A percentile compares a stretch with the other conserved stretches of the same genome.
phyloP scores from a whole-genome alignment of 495 filamentous ascomycete species.

The Neurospora intermedia region DNA sequence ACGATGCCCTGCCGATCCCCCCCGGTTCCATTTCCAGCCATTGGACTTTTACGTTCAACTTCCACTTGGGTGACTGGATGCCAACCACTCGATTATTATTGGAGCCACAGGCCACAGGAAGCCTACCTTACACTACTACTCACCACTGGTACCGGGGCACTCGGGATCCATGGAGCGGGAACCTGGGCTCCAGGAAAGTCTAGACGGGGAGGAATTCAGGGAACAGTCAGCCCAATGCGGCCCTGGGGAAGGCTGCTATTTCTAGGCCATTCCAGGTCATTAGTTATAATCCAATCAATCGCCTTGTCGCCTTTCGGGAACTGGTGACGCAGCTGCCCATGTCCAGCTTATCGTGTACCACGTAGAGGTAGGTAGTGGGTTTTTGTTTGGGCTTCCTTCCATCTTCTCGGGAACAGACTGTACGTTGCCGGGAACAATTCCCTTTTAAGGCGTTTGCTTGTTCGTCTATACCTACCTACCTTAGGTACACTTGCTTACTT shows the following conservation, averaged over 20 bases:
- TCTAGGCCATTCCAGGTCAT: neutral
- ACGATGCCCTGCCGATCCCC: neutral
- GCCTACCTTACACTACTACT: neutral
- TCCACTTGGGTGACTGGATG: too few species aligned
- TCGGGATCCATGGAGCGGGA: neutral
- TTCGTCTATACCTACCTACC: neutral
- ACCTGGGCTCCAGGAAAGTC: neutral
- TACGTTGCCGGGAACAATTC: slow-evolving; percentile 2
- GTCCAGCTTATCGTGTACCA: slow-evolving; percentile 3
- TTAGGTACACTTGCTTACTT: neutral
- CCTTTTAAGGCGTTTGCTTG: neutral
- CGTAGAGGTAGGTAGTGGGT: neutral
- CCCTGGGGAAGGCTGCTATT: neutral
- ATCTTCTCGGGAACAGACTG: neutral
- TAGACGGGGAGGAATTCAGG: neutral
- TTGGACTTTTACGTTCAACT: neutral
- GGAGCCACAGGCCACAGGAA: neutral
- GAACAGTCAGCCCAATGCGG: neutral
- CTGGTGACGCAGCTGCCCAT: slow-evolving; percentile 1
- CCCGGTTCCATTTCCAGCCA: neutral
- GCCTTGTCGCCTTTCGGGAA: slow-evolving; percentile 1
- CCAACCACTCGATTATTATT: neutral
- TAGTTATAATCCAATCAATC: slow-evolving; percentile 6
- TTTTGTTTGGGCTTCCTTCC: slow-evolving; percentile 1
- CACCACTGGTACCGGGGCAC: neutral